Percentiles rank a stretch among this genome's conserved stretches.
These are phyloP conservation scores for Tetracladium setigerum DNA, from an alignment of 495 filamentous ascomycete species.

Conservation along the genomic window DNA sequence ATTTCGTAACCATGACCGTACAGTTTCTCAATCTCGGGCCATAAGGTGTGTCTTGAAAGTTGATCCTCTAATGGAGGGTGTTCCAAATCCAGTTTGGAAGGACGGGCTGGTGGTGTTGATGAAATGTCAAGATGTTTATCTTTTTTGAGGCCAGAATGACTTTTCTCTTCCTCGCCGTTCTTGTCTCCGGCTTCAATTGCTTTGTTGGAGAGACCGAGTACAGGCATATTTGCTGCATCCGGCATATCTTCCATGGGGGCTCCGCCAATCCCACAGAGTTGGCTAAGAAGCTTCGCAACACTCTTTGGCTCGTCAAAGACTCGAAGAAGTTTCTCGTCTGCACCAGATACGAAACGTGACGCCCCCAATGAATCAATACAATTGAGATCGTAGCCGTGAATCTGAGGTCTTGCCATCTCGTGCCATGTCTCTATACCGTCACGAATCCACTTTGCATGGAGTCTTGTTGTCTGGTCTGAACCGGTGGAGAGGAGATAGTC, in stretches of 20 bases:
- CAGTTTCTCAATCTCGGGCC: conserved; percentile 93
- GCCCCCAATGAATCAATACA: conserved; percentile 70
- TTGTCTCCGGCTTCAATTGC: conserved; percentile 54
- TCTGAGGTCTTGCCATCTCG: conserved; percentile 91
- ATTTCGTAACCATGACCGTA: conserved; percentile 99
- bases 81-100: conserved; percentile 35
- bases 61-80: conserved; percentile 85
- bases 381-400: conserved; percentile 97
- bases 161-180: conserved; percentile 30
- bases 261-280: conserved; percentile 53
- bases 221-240: conserved; percentile 87
- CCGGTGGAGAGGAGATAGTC: conserved; percentile 82
- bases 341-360: conserved; percentile 82
- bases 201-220: conserved; percentile 95
- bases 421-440: conserved; percentile 57
- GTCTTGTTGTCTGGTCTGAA: conserved; percentile 88
- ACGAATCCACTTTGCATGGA: conserved; percentile 77
- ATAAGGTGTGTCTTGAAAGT: conserved; percentile 82
- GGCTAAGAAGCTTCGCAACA: conserved; percentile 64
- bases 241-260: conserved; percentile 42
- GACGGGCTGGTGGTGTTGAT: conserved; percentile 34
- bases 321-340: conserved; percentile 92
- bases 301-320: conserved; percentile 89
- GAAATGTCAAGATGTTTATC: conserved; percentile 19
- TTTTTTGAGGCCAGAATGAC: conserved; percentile 30